Percentiles rank a stretch among this genome's conserved stretches.
phyloP scores from a whole-genome alignment of 2,329 filamentous ascomycete genomes.

The Talaromyces islandicus region DNA sequence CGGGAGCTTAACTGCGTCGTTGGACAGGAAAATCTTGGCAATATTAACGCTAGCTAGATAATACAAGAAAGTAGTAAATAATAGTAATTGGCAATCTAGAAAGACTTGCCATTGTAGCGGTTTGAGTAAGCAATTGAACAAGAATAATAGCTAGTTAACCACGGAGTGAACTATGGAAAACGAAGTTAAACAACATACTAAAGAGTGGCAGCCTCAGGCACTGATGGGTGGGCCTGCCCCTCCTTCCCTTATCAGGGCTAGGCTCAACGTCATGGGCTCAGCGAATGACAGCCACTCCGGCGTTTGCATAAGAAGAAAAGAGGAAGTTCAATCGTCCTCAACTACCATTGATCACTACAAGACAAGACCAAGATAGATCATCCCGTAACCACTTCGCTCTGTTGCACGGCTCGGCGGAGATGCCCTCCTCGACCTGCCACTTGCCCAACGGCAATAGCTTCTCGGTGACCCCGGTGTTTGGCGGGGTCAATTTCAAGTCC shows the following conservation, averaged over 20 bases:
- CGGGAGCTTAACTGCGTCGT: background rate
- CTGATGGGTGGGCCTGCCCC: background rate
- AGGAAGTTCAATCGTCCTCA: background rate
- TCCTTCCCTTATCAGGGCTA: constrained; percentile 7
- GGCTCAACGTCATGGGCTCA: constrained; percentile 1
- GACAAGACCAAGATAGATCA: background rate
- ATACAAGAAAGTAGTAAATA: too few relatives aligned
- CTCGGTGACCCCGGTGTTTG: constrained; percentile 78
- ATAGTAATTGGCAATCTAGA: too few relatives aligned
- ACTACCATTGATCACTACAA: background rate
- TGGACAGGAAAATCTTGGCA: too few relatives aligned
- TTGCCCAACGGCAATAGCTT: constrained; percentile 84
- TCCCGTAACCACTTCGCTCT: background rate
- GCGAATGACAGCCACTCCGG: background rate
- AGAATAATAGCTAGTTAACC: too few relatives aligned
- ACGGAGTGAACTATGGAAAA: too few relatives aligned
- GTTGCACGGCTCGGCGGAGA: background rate
- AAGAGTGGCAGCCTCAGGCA: constrained; percentile 1
- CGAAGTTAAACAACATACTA: too few relatives aligned
- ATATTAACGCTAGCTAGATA: background rate
- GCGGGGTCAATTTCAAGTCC: constrained; percentile 83
- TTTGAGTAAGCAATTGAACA: too few relatives aligned
- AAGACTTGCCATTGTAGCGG: too few relatives aligned
- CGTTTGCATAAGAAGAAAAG: too few relatives aligned
- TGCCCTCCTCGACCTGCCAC: constrained; percentile 35